Evolutionary conservation across 306 rosid species (phyloP), one percentile per base, ranked within the genome.

Genomic region (Sophora flavescens): DNA sequence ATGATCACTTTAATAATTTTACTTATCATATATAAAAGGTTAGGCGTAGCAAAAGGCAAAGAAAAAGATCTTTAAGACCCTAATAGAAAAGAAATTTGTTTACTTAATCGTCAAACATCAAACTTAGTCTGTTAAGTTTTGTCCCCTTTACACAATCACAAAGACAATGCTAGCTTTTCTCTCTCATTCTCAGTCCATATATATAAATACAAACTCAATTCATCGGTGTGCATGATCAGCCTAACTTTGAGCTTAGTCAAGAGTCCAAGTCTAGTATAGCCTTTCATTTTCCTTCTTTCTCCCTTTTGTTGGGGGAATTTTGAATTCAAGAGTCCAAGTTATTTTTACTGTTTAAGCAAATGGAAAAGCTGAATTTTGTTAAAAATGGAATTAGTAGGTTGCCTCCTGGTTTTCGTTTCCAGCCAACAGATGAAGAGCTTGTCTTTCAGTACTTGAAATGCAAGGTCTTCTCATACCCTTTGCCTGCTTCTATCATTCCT

Each of bases 371-470:
- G 45, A 83, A 84, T 54, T 78, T 79, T 76, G 77, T 86, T 33
- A 87, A 81, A 78, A 81, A 87, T 79, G 96, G 97, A 77, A 70
- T 78, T 45, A 83, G 85, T 57, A 88, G 89, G 85, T 78, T 92
- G 79, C 99, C 97, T 22, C 99, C 99, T 16, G 99, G 99, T 9
- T 95, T 95, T 71, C 90, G 99, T 3, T 95, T 95, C 73, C 89
- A 95, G 82, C 99, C 99, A 26, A 95, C 97, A 2, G 99, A 95
- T 50, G 97, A 92, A 82, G 99, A 95, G 28, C 85, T 95, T 22
- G 90, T 95, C 12, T 95, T 95, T 81, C 91, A 88, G 58, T 95
- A 92, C 80, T 78, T 92, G 35, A 87, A 89, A 73, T 84, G 92
- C 80, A 95, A 92, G 72, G 83, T 92, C 39, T 87, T 92, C 50